A percentile compares a stretch with the other conserved stretches of the same genome.
Evolutionary conservation across 352 stramenopile genomes (phyloP).

Genomic region (Globisporangium viniferum): DNA sequence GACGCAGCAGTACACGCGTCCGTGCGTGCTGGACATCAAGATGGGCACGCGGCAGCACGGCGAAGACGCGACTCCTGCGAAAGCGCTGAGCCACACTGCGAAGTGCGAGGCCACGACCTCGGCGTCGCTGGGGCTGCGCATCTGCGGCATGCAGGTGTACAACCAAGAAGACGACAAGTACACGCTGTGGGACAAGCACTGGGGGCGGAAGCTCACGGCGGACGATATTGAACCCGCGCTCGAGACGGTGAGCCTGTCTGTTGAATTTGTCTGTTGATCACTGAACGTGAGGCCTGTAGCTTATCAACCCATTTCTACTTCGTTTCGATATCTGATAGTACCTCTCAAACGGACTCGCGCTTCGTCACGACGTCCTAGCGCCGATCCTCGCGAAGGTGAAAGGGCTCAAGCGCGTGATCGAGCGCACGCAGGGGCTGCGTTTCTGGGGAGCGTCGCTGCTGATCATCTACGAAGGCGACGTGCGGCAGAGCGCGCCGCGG

Average conservation of each 20-base stretch:
- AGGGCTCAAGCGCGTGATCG: slow-evolving; percentile 40
- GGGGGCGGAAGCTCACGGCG: slow-evolving; percentile 52
- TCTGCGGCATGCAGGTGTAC: slow-evolving; percentile 85
- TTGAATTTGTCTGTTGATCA: neutral
- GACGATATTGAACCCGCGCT: slow-evolving; percentile 63
- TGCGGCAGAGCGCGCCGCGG: slow-evolving; percentile 18
- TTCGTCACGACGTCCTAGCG: slow-evolving; percentile 47
- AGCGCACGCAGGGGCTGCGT: slow-evolving; percentile 46
- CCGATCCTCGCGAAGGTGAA: slow-evolving; percentile 42
- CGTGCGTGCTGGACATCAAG: slow-evolving; percentile 80
- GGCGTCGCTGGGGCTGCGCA: slow-evolving; percentile 52
- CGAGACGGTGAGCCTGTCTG: slow-evolving; percentile 38
- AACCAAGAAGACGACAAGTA: slow-evolving; percentile 52
- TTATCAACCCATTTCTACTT: neutral
- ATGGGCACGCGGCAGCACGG: slow-evolving; percentile 80
- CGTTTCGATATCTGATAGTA: slow-evolving; percentile 34
- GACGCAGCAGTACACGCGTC: slow-evolving; percentile 53
- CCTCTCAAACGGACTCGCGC: slow-evolving; percentile 37
- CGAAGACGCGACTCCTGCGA: slow-evolving; percentile 59
- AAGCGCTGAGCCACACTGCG: slow-evolving; percentile 61
- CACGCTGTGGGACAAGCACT: slow-evolving; percentile 78
- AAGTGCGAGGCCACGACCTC: slow-evolving; percentile 81
- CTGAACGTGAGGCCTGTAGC: neutral
- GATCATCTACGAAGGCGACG: slow-evolving; percentile 73
- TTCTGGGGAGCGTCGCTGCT: slow-evolving; percentile 78